Evolutionary conservation across 2,329 filamentous ascomycete genomes (phyloP).

Genomic region (Trematosphaeria pertusa): DNA sequence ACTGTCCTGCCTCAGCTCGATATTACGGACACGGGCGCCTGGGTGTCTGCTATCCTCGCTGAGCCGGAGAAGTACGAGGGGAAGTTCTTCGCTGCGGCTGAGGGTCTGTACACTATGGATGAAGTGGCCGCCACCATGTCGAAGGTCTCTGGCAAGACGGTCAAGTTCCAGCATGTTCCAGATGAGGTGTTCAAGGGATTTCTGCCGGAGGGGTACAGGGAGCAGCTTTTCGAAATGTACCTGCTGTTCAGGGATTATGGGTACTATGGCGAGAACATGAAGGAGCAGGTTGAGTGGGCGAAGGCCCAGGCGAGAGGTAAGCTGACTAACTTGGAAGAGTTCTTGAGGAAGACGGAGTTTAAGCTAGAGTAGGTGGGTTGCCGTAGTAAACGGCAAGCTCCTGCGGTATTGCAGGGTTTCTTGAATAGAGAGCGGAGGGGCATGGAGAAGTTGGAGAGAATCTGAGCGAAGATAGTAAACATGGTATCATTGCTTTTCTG

Average conservation of each 20-base stretch:
- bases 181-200: conserved; percentile 37
- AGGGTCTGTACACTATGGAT: conserved; percentile 47
- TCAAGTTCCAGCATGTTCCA: conserved; percentile 29
- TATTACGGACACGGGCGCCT: conserved; percentile 56
- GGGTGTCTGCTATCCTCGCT: conserved; percentile 50
- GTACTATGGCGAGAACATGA: conserved; percentile 34
- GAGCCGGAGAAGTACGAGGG: conserved; percentile 54
- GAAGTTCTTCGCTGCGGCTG: conserved; percentile 54
- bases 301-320: conserved; percentile 29
- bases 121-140: conserved; percentile 51
- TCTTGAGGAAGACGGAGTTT: conserved; percentile 27
- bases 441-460: background rate
- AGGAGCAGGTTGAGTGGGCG: conserved; percentile 35
- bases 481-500: conserved; percentile 48
- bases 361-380: conserved; percentile 25
- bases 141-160: conserved; percentile 50
- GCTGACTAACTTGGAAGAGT: conserved; percentile 37
- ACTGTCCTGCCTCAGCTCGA: conserved; percentile 54
- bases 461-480: conserved; percentile 4
- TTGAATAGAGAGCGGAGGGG: too few species aligned
- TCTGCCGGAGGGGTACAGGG: conserved; percentile 24
- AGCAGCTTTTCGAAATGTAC: conserved; percentile 37
- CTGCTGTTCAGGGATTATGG: conserved; percentile 35
- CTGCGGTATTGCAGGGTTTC: too few species aligned
- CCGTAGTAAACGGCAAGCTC: too few species aligned